Percentiles rank a stretch among this genome's conserved stretches.
Conservation (phyloP, 192 early-diverging fungal species). For the Coemansia sp. region DNA sequence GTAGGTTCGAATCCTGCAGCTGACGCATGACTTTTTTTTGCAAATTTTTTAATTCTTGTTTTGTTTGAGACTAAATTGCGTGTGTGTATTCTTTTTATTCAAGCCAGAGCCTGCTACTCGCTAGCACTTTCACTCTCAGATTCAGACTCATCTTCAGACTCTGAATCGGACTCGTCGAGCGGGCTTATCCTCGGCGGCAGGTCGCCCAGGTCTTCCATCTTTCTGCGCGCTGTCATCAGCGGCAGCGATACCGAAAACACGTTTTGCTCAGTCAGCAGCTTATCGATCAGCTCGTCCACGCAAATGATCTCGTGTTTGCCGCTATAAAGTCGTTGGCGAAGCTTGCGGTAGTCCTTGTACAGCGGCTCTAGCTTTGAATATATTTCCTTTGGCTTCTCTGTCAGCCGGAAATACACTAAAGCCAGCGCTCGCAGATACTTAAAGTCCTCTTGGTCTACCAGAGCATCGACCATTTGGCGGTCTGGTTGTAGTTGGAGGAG, state of each 20-base stretch:
- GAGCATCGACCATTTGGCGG: slow-evolving; percentile 79
- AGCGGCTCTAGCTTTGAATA: slow-evolving; percentile 86
- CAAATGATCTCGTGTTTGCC: slow-evolving; percentile 58
- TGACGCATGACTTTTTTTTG: slow-evolving; percentile 3
- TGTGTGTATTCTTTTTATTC: too few relatives aligned
- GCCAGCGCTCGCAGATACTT: slow-evolving; percentile 91
- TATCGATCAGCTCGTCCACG: slow-evolving; percentile 93
- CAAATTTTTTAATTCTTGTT: slow-evolving; percentile 4
- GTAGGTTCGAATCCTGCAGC: slow-evolving; percentile 48
- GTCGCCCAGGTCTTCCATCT: slow-evolving; percentile 83
- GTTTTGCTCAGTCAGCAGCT: slow-evolving; percentile 72
- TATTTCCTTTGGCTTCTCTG: slow-evolving; percentile 69
- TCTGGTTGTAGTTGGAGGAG: slow-evolving; percentile 92
- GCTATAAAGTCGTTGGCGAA: slow-evolving; percentile 54
- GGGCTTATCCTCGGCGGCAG: slow-evolving; percentile 77
- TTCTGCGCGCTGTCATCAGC: slow-evolving; percentile 70
- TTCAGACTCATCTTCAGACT: neutral
- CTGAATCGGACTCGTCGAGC: slow-evolving; percentile 42
- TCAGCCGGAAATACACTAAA: slow-evolving; percentile 86
- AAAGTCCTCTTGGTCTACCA: slow-evolving; percentile 78
- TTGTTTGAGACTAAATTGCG: too few relatives aligned
- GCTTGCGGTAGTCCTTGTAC: slow-evolving; percentile 82
- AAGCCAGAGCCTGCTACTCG: too few relatives aligned
- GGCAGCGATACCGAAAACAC: slow-evolving; percentile 92
- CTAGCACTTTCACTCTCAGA: slow-evolving; percentile 56